These are phyloP conservation scores for Rusavskia elegans DNA, from an alignment of 495 filamentous ascomycete species.

Conservation along the genomic window DNA sequence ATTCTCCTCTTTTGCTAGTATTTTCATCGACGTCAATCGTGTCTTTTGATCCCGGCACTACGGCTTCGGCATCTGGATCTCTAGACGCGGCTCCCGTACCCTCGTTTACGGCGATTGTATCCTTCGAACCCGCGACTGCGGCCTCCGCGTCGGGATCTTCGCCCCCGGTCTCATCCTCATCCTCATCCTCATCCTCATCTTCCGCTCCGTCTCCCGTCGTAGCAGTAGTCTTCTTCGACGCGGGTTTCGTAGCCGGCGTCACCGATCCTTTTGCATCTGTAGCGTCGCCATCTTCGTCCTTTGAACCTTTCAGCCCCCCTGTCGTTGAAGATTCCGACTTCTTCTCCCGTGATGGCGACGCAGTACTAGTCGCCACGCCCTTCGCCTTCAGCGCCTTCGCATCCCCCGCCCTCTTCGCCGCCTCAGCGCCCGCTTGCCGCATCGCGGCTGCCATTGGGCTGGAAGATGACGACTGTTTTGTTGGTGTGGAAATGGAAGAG, in stretches of 20 bases:
- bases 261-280: no score
- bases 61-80: background rate
- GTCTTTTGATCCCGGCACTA: background rate
- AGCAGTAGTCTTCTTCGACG: background rate
- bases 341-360: no score
- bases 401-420: conserved; percentile 42
- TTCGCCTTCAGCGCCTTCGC: conserved; percentile 15
- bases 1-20: background rate
- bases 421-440: conserved; percentile 51
- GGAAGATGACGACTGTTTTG: background rate
- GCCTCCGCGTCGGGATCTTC: conserved; percentile 1
- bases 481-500: conserved; percentile 7
- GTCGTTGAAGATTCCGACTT: no score
- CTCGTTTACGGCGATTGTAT: background rate
- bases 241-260: no score
- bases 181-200: background rate
- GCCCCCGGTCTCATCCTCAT: conserved; percentile 1
- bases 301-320: no score
- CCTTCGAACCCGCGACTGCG: background rate
- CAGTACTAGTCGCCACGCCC: background rate
- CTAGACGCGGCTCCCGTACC: no score
- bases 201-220: conserved; percentile 5
- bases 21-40: background rate
- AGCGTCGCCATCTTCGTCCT: no score
- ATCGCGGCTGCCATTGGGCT: conserved; percentile 35